Percentiles rank a stretch among this genome's conserved stretches.
Evolutionary conservation across 2,329 filamentous ascomycete genomes (phyloP).

Genomic region (Plectosphaerella cucumerina): DNA sequence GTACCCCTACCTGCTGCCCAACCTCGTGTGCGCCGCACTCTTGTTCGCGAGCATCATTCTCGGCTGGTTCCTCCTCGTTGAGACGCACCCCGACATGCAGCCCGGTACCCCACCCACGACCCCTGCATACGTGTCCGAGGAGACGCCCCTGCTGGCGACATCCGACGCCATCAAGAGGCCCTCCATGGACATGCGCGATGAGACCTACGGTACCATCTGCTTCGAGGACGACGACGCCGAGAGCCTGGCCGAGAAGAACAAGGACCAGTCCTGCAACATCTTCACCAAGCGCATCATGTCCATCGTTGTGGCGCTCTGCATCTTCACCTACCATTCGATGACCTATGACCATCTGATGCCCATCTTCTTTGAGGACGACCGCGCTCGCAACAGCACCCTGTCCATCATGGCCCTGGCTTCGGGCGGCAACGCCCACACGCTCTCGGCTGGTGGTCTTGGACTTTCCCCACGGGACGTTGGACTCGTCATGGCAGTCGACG

Average conservation of each 20-base stretch:
- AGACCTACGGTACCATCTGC: slow-evolving; percentile 73
- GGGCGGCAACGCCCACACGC: slow-evolving; percentile 29
- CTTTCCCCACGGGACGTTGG: slow-evolving; percentile 60
- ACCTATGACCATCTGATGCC: slow-evolving; percentile 88
- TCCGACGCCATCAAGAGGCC: slow-evolving; percentile 71
- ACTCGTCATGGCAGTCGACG: slow-evolving; percentile 55
- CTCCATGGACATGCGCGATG: slow-evolving; percentile 68
- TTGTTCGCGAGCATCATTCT: slow-evolving; percentile 75
- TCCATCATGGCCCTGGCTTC: slow-evolving; percentile 23
- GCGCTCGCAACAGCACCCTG: slow-evolving; percentile 29
- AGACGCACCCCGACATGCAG: slow-evolving; percentile 66
- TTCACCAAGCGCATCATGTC: slow-evolving; percentile 63
- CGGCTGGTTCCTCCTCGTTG: slow-evolving; percentile 77
- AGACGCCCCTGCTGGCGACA: slow-evolving; percentile 72
- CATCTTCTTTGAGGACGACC: slow-evolving; percentile 85
- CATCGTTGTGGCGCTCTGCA: slow-evolving; percentile 75
- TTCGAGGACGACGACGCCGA: slow-evolving; percentile 42
- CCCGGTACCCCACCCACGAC: slow-evolving; percentile 20
- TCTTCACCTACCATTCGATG: slow-evolving; percentile 96
- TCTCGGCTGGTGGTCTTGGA: slow-evolving; percentile 58
- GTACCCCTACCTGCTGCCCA: slow-evolving; percentile 87
- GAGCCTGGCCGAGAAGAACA: slow-evolving; percentile 29
- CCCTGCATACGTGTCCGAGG: slow-evolving; percentile 52
- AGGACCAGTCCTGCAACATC: slow-evolving; percentile 30
- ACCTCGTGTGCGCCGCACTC: slow-evolving; percentile 74